Percentiles rank a stretch among this genome's conserved stretches.
These are phyloP conservation scores for Monosporozyma solicola DNA, from an alignment of 805 yeast genomes.

Conservation along the genomic window DNA sequence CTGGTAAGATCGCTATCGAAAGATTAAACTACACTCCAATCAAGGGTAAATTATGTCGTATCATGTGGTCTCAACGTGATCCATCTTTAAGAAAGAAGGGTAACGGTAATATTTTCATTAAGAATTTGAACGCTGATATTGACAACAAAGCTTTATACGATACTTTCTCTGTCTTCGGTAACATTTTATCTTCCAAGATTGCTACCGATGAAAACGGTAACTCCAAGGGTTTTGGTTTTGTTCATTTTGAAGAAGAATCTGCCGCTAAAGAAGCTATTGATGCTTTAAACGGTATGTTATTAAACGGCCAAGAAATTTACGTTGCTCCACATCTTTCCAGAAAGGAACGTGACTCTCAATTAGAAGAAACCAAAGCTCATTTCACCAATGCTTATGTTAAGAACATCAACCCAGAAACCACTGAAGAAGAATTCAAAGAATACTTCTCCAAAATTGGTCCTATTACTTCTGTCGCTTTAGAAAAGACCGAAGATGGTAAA, in stretches of 20 bases:
- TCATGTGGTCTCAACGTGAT: constrained; percentile 99
- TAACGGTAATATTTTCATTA: constrained; percentile 93
- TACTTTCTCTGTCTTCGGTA: constrained; percentile 95
- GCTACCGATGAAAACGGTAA: constrained; percentile 88
- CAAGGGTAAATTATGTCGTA: constrained; percentile 95
- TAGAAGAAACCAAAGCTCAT: constrained; percentile 82
- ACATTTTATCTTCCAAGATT: constrained; percentile 91
- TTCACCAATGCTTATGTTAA: constrained; percentile 95
- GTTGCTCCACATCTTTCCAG: constrained; percentile 91
- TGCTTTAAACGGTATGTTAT: constrained; percentile 95
- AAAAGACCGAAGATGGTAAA: constrained; percentile 77
- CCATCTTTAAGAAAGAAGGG: constrained; percentile 92
- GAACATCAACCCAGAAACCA: constrained; percentile 67
- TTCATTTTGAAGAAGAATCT: constrained; percentile 89
- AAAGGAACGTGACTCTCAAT: constrained; percentile 89
- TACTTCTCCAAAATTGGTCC: constrained; percentile 67
- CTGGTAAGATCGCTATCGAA: constrained; percentile 90
- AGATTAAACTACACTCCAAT: constrained; percentile 89
- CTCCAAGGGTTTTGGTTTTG: constrained; percentile 95
- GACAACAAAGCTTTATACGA: constrained; percentile 98
- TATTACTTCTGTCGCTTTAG: constrained; percentile 75
- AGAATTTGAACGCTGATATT: constrained; percentile 95
- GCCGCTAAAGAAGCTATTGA: constrained; percentile 92
- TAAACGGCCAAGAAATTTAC: constrained; percentile 90
- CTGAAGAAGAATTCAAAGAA: constrained; percentile 61